Percentiles rank a stretch among this genome's conserved stretches.
These are phyloP conservation scores for Oxyria digyna DNA, from an alignment of 148 eudicot species.

Conservation along the genomic window DNA sequence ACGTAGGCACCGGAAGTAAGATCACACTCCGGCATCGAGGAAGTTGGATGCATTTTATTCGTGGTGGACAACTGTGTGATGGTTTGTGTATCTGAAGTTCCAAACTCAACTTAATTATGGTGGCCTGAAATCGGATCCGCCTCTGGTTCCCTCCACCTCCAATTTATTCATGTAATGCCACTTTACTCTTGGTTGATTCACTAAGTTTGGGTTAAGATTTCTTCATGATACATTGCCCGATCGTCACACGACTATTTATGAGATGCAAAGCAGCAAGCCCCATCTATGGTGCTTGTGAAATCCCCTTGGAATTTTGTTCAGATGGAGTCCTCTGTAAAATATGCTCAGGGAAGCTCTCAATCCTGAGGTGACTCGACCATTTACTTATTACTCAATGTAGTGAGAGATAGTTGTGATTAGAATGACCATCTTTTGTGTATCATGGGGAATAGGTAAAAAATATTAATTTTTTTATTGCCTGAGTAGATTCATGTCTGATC, in stretches of 20 bases:
- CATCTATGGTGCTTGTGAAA: not conserved
- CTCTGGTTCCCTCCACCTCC: not conserved
- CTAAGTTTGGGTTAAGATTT: not conserved
- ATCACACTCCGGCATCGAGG: not conserved
- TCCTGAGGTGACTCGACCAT: not conserved
- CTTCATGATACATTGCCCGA: not conserved
- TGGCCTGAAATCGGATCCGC: not conserved
- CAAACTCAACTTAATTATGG: not conserved
- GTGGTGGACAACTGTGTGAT: not conserved
- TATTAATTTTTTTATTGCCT: not conserved
- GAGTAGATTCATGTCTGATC: not conserved
- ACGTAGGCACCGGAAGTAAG: constrained; percentile 81
- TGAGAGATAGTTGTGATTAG: constrained; percentile 5
- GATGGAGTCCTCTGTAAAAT: not conserved
- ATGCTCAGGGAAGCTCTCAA: not conserved
- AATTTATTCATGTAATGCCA: constrained; percentile 1
- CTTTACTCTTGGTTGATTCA: not conserved
- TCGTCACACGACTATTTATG: not conserved
- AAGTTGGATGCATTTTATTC: not conserved
- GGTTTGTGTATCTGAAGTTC: constrained; percentile 3
- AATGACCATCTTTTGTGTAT: not conserved
- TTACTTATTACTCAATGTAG: not conserved
- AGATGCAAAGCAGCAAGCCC: not conserved
- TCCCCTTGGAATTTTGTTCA: not conserved
- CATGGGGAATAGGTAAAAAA: not conserved